Percentiles rank a stretch among this genome's conserved stretches.
Conservation (phyloP, 2,329 filamentous ascomycete genomes). For the Raffaelea ambrosiae region DNA sequence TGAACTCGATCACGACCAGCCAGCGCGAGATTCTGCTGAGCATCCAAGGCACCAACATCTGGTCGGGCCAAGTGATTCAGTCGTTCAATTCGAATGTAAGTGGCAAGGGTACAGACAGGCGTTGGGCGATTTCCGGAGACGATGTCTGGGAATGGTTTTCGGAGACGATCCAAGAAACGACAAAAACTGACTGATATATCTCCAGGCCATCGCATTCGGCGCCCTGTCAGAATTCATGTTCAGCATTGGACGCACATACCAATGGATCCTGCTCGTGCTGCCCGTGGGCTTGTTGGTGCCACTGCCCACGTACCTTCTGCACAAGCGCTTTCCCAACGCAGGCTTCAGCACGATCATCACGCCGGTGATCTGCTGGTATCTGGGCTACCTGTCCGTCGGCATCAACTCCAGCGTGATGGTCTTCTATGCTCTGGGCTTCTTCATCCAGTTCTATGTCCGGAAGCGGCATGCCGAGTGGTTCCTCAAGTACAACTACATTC, state of each 20-base stretch:
- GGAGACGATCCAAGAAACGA: no score
- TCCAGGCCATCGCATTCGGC: slow-evolving; percentile 19
- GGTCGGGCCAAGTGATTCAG: slow-evolving; percentile 29
- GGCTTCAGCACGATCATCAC: slow-evolving; percentile 20
- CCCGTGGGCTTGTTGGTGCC: slow-evolving; percentile 28
- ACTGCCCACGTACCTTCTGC: slow-evolving; percentile 23
- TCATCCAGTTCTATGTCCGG: slow-evolving; percentile 25
- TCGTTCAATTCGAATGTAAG: slow-evolving; percentile 22
- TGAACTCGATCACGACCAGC: slow-evolving; percentile 25
- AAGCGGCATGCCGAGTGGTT: slow-evolving; percentile 25
- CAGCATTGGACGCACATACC: slow-evolving; percentile 23
- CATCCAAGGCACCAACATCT: slow-evolving; percentile 29
- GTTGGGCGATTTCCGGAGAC: no score
- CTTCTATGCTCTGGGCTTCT: slow-evolving; percentile 19
- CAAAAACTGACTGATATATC: neutral
- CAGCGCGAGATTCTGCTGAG: slow-evolving; percentile 24
- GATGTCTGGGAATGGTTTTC: no score
- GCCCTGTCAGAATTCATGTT: slow-evolving; percentile 25
- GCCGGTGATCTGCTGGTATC: slow-evolving; percentile 22
- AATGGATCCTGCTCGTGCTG: slow-evolving; percentile 25
- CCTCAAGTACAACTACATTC: slow-evolving; percentile 31
- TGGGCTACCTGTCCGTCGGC: slow-evolving; percentile 25
- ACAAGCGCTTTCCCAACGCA: slow-evolving; percentile 18
- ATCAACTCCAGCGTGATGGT: slow-evolving; percentile 24
- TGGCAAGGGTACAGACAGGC: neutral